Percentiles rank a stretch among this genome's conserved stretches.
phyloP scores from a whole-genome alignment of 345 rosid genomes.

The Linum tenue region DNA sequence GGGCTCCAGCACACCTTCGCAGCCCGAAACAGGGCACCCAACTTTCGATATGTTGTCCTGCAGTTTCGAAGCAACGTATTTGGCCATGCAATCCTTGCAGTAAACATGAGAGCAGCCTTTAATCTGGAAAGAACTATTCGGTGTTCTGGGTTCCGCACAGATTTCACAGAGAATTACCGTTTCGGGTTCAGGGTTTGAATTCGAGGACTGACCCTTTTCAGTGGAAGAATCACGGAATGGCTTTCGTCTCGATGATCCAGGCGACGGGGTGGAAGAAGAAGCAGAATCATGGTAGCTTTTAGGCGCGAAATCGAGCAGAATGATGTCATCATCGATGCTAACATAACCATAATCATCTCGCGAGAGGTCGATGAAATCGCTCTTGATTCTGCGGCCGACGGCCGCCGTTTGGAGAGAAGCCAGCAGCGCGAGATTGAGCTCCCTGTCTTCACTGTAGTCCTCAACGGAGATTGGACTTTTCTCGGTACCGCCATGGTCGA shows the following conservation, averaged over 20 bases:
- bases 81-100: conserved; percentile 38
- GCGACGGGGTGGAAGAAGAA: no score
- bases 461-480: not conserved
- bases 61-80: conserved; percentile 41
- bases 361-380: not conserved
- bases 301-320: no score
- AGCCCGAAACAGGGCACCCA: conserved; percentile 28
- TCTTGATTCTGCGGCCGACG: no score
- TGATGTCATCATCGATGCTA: no score
- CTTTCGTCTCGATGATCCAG: no score
- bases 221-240: no score
- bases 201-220: no score
- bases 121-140: conserved; percentile 22
- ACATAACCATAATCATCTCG: no score
- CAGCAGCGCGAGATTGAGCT: not conserved
- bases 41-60: conserved; percentile 25
- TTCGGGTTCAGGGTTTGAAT: no score
- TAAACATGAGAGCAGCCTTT: conserved; percentile 44
- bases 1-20: conserved; percentile 28
- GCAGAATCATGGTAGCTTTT: no score
- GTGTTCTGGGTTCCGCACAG: conserved; percentile 33
- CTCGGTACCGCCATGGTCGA: not conserved
- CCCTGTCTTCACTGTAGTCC: not conserved
- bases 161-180: conserved; percentile 36
- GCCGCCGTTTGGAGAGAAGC: not conserved